Percentiles rank a stretch among this genome's conserved stretches.
phyloP scores from a whole-genome alignment of 2,329 filamentous ascomycete genomes.

The Botrytis pseudocinerea region DNA sequence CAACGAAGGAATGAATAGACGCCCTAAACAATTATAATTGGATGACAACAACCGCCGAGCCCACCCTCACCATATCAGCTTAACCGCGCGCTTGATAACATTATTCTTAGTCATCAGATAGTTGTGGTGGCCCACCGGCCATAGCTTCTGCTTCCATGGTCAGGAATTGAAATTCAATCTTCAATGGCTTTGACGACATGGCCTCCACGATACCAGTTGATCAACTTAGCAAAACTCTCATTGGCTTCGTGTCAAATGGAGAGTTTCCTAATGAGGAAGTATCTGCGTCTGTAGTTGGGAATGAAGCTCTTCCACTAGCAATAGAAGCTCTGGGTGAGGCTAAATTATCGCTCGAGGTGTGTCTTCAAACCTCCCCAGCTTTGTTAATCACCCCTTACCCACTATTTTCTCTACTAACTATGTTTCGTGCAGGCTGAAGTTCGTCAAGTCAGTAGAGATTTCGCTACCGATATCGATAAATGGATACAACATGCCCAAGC shows the following conservation, averaged over 20 bases:
- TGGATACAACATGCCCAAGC: conserved; percentile 86
- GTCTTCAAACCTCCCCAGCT: conserved; percentile 15
- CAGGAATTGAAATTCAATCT: neutral
- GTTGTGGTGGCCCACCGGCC: too few relatives aligned
- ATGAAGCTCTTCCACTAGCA: conserved; percentile 44
- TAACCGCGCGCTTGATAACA: neutral
- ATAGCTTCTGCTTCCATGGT: conserved; percentile 8
- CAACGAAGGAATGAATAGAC: neutral
- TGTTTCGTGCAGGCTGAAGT: conserved; percentile 54
- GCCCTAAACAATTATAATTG: neutral
- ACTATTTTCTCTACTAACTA: conserved; percentile 22
- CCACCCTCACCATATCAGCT: too few relatives aligned
- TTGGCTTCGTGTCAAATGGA: conserved; percentile 58
- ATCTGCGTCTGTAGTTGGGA: conserved; percentile 37
- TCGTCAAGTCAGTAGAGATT: conserved; percentile 72
- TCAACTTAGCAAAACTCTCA: conserved; percentile 57
- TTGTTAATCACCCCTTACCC: neutral
- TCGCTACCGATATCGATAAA: conserved; percentile 74
- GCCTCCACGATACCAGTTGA: conserved; percentile 25
- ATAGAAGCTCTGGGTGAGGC: conserved; percentile 47
- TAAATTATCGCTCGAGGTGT: conserved; percentile 49
- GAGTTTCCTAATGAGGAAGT: conserved; percentile 49
- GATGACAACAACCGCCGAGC: too few relatives aligned
- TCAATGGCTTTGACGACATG: conserved; percentile 31
- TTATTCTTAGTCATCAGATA: conserved; percentile 4